phyloP scores from a whole-genome alignment of 441 rosid genomes.

The Raphanus hybrid region DNA sequence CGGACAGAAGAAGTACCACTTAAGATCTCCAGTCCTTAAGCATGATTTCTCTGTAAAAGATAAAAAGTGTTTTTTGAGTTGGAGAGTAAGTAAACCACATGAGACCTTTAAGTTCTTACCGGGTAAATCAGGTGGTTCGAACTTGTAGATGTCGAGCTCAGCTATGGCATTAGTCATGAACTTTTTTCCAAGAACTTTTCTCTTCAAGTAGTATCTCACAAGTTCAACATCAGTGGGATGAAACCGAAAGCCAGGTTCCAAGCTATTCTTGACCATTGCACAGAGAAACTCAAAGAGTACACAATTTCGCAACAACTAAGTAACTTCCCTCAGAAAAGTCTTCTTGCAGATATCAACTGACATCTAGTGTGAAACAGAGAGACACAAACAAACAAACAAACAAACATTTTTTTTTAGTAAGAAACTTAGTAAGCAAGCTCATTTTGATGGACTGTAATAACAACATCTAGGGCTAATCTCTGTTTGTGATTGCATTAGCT shows the following conservation, averaged over 20 bases:
- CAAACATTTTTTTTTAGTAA: background rate
- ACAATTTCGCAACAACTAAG: background rate
- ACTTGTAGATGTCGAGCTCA: constrained; percentile 58
- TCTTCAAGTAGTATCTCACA: constrained; percentile 59
- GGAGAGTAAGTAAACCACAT: background rate
- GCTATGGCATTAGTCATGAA: constrained; percentile 47
- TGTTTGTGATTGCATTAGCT: constrained; percentile 1
- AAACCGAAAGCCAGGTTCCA: constrained; percentile 75
- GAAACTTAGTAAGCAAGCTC: background rate
- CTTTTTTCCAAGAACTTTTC: constrained; percentile 59
- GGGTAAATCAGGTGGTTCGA: constrained; percentile 62
- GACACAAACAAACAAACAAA: background rate
- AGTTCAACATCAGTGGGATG: constrained; percentile 76
- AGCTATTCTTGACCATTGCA: constrained; percentile 24
- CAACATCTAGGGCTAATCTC: constrained; percentile 8
- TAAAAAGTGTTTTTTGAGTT: background rate
- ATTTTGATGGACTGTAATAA: constrained; percentile 19
- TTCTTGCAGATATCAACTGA: constrained; percentile 54
- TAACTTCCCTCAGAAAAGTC: constrained; percentile 16
- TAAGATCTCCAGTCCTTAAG: constrained; percentile 54
- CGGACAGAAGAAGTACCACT: constrained; percentile 79
- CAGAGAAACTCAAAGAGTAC: background rate
- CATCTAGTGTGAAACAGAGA: constrained; percentile 49
- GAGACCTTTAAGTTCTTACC: constrained; percentile 33
- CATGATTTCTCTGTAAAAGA: constrained; percentile 42